phyloP scores from a whole-genome alignment of 345 rosid species.

The Melaleuca quinquenervia region DNA sequence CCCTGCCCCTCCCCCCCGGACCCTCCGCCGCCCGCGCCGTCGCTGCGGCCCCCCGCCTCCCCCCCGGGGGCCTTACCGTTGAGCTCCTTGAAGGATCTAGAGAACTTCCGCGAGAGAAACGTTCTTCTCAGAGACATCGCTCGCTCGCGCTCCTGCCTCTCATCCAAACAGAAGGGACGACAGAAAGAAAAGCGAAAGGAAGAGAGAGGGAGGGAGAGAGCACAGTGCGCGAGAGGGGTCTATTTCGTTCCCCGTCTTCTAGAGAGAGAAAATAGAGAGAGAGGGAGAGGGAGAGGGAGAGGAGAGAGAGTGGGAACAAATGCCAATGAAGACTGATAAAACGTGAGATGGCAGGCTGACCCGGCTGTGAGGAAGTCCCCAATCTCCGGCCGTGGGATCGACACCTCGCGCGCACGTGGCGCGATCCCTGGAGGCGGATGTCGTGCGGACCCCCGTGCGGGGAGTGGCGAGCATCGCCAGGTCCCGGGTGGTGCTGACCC shows the following conservation, averaged over 20 bases:
- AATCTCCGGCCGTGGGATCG: background rate
- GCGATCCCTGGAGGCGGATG: background rate
- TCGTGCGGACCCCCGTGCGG: background rate
- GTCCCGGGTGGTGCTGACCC: background rate
- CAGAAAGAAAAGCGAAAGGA: background rate
- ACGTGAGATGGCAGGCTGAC: background rate
- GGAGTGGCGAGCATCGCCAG: no score
- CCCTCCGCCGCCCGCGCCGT: background rate
- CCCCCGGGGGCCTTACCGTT: background rate
- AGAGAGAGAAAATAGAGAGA: background rate
- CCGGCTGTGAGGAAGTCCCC: background rate
- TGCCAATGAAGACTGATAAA: background rate
- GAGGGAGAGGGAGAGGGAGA: background rate
- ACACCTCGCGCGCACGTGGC: background rate
- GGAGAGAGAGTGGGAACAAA: background rate
- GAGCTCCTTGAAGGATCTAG: slow-evolving; percentile 32
- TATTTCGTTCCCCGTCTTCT: background rate
- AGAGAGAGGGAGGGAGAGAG: background rate
- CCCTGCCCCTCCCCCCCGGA: background rate
- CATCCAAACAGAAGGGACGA: background rate
- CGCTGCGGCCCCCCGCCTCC: background rate
- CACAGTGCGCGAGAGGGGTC: background rate
- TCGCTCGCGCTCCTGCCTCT: background rate
- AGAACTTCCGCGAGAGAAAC: slow-evolving; percentile 48
- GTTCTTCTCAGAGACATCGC: slow-evolving; percentile 49